A percentile compares a stretch with the other conserved stretches of the same genome.
Conservation (phyloP, 495 filamentous ascomycete species). For the Penicillium roqueforti region DNA sequence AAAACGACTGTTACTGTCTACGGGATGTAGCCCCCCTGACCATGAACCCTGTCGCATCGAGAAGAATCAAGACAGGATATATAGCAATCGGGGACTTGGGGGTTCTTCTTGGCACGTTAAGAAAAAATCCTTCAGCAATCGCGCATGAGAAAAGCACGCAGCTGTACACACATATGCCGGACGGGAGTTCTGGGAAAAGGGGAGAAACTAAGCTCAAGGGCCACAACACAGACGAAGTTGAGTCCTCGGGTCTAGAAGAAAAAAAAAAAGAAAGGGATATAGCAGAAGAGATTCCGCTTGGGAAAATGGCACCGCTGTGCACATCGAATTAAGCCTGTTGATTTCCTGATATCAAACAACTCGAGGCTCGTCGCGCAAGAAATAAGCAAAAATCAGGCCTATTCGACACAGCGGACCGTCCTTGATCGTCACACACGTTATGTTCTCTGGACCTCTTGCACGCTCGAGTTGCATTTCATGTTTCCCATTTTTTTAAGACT, state of each 20-base stretch:
- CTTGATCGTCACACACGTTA: constrained; percentile 39
- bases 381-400: constrained; percentile 33
- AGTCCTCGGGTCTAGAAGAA: constrained; percentile 5
- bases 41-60: constrained; percentile 75
- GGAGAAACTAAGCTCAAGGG: constrained; percentile 13
- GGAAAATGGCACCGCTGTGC: constrained; percentile 24
- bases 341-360: constrained; percentile 33
- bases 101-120: constrained; percentile 82
- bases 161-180: constrained; percentile 99
- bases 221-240: constrained; percentile 1
- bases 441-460: constrained; percentile 38
- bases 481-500: constrained; percentile 24
- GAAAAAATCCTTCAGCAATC: constrained; percentile 90
- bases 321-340: constrained; percentile 36
- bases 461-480: constrained; percentile 32
- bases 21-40: constrained; percentile 69
- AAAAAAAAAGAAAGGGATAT: constrained; percentile 1
- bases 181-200: constrained; percentile 19
- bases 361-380: constrained; percentile 24
- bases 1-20: constrained; percentile 19
- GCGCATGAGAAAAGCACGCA: constrained; percentile 69
- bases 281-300: constrained; percentile 12
- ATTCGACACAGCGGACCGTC: constrained; percentile 29
- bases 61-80: constrained; percentile 70
- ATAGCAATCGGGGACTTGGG: constrained; percentile 70